Percentiles rank a stretch among this genome's conserved stretches.
Conservation (phyloP, 495 filamentous ascomycete species). For the Talaromyces ruber region DNA sequence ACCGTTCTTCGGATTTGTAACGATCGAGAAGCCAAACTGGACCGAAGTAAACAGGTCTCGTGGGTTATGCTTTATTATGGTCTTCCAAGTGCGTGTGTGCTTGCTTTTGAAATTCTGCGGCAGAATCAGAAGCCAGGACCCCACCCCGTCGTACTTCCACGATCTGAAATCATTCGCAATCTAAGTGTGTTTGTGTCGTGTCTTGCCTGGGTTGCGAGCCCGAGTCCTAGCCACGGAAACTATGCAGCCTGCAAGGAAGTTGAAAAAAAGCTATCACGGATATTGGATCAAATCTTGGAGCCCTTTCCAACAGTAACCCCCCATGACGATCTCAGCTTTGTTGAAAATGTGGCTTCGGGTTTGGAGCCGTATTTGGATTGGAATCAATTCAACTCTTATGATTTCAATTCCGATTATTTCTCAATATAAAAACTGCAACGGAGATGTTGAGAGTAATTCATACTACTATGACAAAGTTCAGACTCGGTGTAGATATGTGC, state of each 20-base stretch:
- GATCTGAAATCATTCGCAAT: constrained; percentile 55
- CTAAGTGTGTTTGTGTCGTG: constrained; percentile 54
- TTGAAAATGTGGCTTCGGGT: constrained; percentile 18
- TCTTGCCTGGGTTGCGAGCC: constrained; percentile 44
- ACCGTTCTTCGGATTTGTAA: constrained; percentile 38
- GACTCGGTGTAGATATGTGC: constrained; percentile 24
- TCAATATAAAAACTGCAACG: neutral
- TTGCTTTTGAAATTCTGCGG: constrained; percentile 53
- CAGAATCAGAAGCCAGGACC: constrained; percentile 38
- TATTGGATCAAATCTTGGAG: constrained; percentile 33
- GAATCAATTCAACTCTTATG: constrained; percentile 29
- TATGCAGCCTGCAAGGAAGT: constrained; percentile 41
- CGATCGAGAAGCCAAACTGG: constrained; percentile 36
- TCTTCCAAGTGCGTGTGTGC: constrained; percentile 49
- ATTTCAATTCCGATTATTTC: constrained; percentile 26
- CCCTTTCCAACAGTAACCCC: constrained; percentile 16
- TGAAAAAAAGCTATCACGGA: constrained; percentile 34
- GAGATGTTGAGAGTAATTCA: neutral
- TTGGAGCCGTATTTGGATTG: constrained; percentile 29
- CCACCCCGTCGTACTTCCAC: constrained; percentile 32
- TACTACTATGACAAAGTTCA: constrained; percentile 33
- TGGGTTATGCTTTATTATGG: constrained; percentile 51
- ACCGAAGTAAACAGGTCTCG: constrained; percentile 43
- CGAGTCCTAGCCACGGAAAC: constrained; percentile 37
- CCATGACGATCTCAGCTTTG: constrained; percentile 5